Conservation (phyloP, 2,329 filamentous ascomycete genomes). For the Tolypocladium ovalisporum region DNA sequence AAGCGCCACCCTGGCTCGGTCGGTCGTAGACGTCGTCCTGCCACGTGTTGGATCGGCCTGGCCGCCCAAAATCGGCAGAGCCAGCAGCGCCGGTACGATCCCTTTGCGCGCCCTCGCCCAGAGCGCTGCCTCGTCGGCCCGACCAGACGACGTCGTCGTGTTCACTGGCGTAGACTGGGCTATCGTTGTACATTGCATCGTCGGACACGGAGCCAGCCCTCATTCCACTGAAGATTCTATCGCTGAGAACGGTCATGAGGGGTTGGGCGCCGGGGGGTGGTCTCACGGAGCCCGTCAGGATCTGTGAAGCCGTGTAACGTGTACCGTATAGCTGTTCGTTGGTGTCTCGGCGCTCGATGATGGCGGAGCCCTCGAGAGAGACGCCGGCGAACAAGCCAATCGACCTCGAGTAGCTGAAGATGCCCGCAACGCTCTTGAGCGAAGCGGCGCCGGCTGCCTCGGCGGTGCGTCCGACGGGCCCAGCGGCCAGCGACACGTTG, state of each 20-base stretch:
- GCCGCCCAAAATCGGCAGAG: constrained; percentile 40
- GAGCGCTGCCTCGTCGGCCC: constrained; percentile 57
- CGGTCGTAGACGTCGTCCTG: constrained; percentile 65
- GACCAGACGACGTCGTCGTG: constrained; percentile 83
- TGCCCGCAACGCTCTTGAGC: constrained; percentile 75
- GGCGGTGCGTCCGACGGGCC: constrained; percentile 86
- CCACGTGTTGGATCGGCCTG: constrained; percentile 59
- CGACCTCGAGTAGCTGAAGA: constrained; percentile 97
- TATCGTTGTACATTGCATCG: constrained; percentile 83
- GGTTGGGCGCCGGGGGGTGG: constrained; percentile 75
- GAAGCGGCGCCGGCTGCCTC: constrained; percentile 93
- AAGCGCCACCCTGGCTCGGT: constrained; percentile 28
- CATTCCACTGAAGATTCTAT: constrained; percentile 68
- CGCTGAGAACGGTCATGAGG: constrained; percentile 76
- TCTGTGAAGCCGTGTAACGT: constrained; percentile 67
- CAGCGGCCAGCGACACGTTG: constrained; percentile 91
- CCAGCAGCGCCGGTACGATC: constrained; percentile 27
- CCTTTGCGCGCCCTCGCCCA: constrained; percentile 49
- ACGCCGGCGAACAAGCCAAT: constrained; percentile 96
- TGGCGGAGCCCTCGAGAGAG: constrained; percentile 81
- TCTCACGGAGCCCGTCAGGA: constrained; percentile 67
- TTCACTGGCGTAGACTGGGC: constrained; percentile 74
- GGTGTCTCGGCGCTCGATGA: constrained; percentile 90
- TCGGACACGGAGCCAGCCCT: constrained; percentile 29
- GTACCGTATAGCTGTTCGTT: constrained; percentile 93